Evolutionary conservation across 352 stramenopile species (phyloP).

Genomic region (Globisporangium orthogonon): DNA sequence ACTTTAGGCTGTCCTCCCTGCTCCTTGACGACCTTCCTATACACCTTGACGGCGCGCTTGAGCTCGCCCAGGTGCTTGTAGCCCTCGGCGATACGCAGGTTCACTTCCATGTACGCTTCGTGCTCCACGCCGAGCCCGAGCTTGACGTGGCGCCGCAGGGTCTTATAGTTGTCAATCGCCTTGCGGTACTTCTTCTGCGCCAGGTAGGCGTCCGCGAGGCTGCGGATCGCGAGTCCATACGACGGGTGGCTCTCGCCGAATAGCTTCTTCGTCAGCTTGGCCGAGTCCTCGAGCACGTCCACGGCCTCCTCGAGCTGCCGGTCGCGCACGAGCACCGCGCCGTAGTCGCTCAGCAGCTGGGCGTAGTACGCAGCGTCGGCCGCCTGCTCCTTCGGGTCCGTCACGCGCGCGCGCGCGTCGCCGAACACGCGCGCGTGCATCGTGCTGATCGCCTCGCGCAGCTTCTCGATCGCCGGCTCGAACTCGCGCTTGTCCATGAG

Average conservation of each 20-base stretch:
- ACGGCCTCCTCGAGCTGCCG: conserved; percentile 73
- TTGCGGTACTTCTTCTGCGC: conserved; percentile 65
- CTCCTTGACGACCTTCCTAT: conserved; percentile 47
- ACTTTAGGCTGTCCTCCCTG: conserved; percentile 56
- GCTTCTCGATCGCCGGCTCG: conserved; percentile 38
- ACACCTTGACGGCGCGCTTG: conserved; percentile 38
- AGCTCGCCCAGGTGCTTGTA: conserved; percentile 67
- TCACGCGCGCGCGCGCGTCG: conserved; percentile 32
- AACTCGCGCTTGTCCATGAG: conserved; percentile 63
- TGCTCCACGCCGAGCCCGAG: conserved; percentile 57
- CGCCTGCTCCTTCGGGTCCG: conserved; percentile 46
- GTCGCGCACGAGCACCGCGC: conserved; percentile 60
- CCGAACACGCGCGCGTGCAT: conserved; percentile 74
- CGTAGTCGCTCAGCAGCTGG: conserved; percentile 79
- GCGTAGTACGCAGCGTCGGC: conserved; percentile 71
- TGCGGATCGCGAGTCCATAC: conserved; percentile 64
- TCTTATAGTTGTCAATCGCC: conserved; percentile 64
- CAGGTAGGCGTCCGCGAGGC: conserved; percentile 76
- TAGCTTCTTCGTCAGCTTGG: conserved; percentile 67
- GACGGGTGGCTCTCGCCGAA: conserved; percentile 79
- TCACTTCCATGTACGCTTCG: conserved; percentile 71
- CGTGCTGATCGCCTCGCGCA: conserved; percentile 57
- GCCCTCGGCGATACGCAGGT: conserved; percentile 53
- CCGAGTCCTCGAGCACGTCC: conserved; percentile 68
- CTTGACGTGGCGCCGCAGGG: conserved; percentile 62